phyloP scores from a whole-genome alignment of 139 green algal species.

The Tetraselmis chui region DNA sequence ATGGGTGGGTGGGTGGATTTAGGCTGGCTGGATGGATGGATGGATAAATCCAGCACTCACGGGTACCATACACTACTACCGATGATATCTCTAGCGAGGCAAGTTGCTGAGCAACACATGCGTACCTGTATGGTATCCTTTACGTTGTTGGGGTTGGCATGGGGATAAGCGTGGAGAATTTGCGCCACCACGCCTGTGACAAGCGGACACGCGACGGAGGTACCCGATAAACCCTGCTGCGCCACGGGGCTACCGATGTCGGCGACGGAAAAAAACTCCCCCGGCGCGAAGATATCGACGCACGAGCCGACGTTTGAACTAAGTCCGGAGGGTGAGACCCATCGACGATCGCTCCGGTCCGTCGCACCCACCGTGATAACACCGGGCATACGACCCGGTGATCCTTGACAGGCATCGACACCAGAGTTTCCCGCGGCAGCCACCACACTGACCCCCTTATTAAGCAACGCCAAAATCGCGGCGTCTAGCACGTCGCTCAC shows the following conservation, averaged over 20 bases:
- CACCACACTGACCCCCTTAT: constrained; percentile 7
- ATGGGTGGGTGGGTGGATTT: too few species aligned
- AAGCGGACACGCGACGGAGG: neutral
- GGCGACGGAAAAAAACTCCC: neutral
- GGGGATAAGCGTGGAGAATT: neutral
- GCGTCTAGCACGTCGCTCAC: constrained; percentile 4
- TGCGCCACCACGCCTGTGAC: neutral
- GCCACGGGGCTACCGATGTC: neutral
- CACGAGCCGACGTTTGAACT: neutral
- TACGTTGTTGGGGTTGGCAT: neutral
- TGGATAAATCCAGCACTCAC: too few species aligned
- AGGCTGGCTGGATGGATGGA: too few species aligned
- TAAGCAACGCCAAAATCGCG: constrained; percentile 1
- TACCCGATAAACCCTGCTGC: neutral
- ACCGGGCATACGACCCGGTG: neutral
- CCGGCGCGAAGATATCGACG: constrained; percentile 1
- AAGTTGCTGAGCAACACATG: too few species aligned
- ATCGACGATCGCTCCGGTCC: neutral
- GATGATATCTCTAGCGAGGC: too few species aligned
- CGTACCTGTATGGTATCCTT: neutral
- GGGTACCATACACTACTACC: too few species aligned
- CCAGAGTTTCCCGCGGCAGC: constrained; percentile 9
- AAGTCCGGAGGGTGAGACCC: neutral
- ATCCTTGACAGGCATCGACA: constrained; percentile 8
- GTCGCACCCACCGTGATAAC: constrained; percentile 10